Evolutionary conservation across 495 filamentous ascomycete genomes (phyloP).

Genomic region (Paragyromitra xinjiangensis): DNA sequence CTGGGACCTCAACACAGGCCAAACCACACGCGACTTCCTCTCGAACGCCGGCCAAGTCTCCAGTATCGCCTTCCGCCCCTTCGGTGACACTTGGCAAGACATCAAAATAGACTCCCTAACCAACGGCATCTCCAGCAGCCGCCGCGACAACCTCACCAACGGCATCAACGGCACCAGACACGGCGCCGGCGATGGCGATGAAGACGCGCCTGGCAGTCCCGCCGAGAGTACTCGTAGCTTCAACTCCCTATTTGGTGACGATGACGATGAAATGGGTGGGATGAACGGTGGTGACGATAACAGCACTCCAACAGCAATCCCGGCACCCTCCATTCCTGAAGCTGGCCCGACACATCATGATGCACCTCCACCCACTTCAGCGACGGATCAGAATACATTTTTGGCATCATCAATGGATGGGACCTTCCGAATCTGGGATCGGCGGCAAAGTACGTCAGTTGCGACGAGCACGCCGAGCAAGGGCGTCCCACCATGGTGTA

Average conservation of each 20-base stretch:
- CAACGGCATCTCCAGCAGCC: slow-evolving; percentile 49
- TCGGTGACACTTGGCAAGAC: slow-evolving; percentile 46
- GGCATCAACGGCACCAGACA: slow-evolving; percentile 58
- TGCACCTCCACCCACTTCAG: not conserved
- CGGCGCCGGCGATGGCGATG: slow-evolving; percentile 58
- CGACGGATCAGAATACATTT: slow-evolving; percentile 68
- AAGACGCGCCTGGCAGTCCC: slow-evolving; percentile 66
- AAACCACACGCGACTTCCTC: slow-evolving; percentile 73
- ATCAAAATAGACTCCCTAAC: slow-evolving; percentile 44
- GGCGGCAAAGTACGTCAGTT: slow-evolving; percentile 76
- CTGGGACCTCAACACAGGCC: slow-evolving; percentile 93
- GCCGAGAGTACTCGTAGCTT: slow-evolving; percentile 51
- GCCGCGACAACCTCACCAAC: slow-evolving; percentile 60
- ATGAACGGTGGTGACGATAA: slow-evolving; percentile 70
- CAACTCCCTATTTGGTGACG: slow-evolving; percentile 71
- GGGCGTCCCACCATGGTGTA: slow-evolving; percentile 93
- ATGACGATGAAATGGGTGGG: slow-evolving; percentile 63
- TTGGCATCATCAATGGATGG: slow-evolving; percentile 88
- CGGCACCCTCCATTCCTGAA: not conserved
- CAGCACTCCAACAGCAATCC: not conserved
- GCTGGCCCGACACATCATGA: slow-evolving; percentile 3
- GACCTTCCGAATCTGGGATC: slow-evolving; percentile 89
- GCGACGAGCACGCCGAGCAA: slow-evolving; percentile 68
- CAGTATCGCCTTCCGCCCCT: slow-evolving; percentile 81
- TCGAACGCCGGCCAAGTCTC: slow-evolving; percentile 85